Conservation (phyloP, 2,329 filamentous ascomycete species). For the Fusarium hainanense region DNA sequence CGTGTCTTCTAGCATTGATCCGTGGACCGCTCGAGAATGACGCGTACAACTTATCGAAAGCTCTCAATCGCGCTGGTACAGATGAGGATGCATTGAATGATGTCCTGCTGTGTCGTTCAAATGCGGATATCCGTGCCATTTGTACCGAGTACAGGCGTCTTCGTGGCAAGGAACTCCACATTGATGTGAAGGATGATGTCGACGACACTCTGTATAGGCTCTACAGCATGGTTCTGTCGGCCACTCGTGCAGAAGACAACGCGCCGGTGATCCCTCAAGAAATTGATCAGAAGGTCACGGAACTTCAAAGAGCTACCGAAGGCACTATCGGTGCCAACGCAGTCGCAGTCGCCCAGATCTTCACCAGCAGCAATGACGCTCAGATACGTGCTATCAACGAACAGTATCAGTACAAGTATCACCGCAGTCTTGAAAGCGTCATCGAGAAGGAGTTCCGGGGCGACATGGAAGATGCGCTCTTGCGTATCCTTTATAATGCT, state of each 20-base stretch:
- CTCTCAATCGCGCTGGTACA: constrained; percentile 47
- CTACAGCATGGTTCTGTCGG: constrained; percentile 51
- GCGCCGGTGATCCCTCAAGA: constrained; percentile 44
- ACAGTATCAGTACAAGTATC: constrained; percentile 49
- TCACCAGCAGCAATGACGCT: constrained; percentile 48
- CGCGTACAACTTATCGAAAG: constrained; percentile 46
- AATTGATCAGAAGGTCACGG: constrained; percentile 50
- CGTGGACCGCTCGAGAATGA: constrained; percentile 50
- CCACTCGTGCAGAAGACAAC: constrained; percentile 45
- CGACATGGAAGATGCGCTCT: constrained; percentile 50
- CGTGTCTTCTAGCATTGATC: constrained; percentile 47
- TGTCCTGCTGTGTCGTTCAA: constrained; percentile 51
- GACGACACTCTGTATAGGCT: constrained; percentile 48
- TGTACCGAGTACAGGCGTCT: constrained; percentile 45
- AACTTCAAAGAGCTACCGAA: constrained; percentile 50
- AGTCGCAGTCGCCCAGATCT: constrained; percentile 49
- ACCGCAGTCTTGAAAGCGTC: constrained; percentile 48
- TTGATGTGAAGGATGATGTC: constrained; percentile 49
- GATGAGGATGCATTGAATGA: constrained; percentile 52
- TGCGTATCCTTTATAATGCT: constrained; percentile 46
- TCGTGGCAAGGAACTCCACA: constrained; percentile 46
- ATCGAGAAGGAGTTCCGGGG: constrained; percentile 52
- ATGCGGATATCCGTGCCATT: constrained; percentile 52
- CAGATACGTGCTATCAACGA: constrained; percentile 49
- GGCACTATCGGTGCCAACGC: constrained; percentile 47